Base-by-base conservation (phyloP, 805 yeast genomes). In the Schizosaccharomyces cryophilus region DNA sequence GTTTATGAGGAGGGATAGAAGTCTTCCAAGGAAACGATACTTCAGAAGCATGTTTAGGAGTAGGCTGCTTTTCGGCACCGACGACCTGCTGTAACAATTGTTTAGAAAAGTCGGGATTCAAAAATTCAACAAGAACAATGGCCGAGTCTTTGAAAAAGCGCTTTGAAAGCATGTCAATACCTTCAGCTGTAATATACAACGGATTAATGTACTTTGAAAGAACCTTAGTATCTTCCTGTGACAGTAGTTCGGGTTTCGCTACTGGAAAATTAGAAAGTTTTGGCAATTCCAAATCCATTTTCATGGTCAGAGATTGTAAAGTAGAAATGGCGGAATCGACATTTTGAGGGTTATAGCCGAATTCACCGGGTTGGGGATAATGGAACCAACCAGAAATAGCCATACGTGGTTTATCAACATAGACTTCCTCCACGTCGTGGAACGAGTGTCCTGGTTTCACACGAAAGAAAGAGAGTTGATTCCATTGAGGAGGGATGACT, bases 371-470 rank as follows among this genome's bases (percentile, higher is more conserved):
- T 69, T 93, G 97, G 3, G 99, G 99, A 61, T 89, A 86, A 71
- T 93, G 99, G 69, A 90, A 94, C 99, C 99, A 94, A 0, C 99
- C 99, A 68, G 93, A 96, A 63, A 93, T 87, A 0, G 95, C 86
- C 42, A 93, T 74, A 68, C 99, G 78, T 64, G 88, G 95, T 68
- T 84, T 86, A 68, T 89, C 95, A 1, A 83, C 95, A 63, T 83
- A 78, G 1, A 94, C 98, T 70, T 93, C 98, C 72, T 94, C 97
- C 13, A 93, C 99, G 67, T 94, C 98, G 70, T 93, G 99, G 77
- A 93, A 93, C 1, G 95, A 85, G 59, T 84, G 78, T 0, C 98
- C 99, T 0, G 98, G 99, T 69, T 88, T 93, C 15, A 93, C 97
- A 4, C 85, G 84, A 76, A 93, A 93, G 68, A 93, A 87, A 0